Conservation (phyloP, 1,139 yeast genomes). For the Spathaspora sp. region DNA sequence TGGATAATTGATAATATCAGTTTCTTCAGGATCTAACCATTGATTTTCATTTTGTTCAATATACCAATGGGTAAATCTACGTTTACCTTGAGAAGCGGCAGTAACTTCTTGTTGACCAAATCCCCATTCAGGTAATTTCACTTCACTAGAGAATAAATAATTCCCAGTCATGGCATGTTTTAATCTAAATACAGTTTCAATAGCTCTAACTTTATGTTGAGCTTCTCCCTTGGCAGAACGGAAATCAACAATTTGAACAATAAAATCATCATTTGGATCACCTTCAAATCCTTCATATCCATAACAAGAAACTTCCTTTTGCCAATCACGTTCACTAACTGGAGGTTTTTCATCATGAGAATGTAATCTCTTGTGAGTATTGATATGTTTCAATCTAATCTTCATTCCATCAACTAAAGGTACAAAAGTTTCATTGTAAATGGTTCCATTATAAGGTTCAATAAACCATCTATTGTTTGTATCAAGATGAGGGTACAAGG, state of each 20-base stretch:
- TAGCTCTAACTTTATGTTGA: slow-evolving; percentile 64
- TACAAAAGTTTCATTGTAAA: slow-evolving; percentile 52
- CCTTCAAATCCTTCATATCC: slow-evolving; percentile 91
- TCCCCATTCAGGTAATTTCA: slow-evolving; percentile 93
- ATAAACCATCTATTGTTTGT: slow-evolving; percentile 82
- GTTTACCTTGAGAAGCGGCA: slow-evolving; percentile 78
- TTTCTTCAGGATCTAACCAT: slow-evolving; percentile 21
- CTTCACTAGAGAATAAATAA: slow-evolving; percentile 81
- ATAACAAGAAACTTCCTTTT: slow-evolving; percentile 89
- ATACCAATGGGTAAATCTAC: slow-evolving; percentile 80
- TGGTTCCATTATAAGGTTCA: slow-evolving; percentile 57
- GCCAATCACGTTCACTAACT: slow-evolving; percentile 91
- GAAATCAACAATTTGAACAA: slow-evolving; percentile 77
- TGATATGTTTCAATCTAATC: slow-evolving; percentile 71
- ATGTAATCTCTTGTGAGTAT: slow-evolving; percentile 80
- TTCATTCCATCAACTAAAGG: slow-evolving; percentile 76
- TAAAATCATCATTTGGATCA: slow-evolving; percentile 94
- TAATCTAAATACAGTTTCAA: slow-evolving; percentile 82
- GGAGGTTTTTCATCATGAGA: slow-evolving; percentile 97
- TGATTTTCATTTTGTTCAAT: slow-evolving; percentile 71
- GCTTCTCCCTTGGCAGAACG: slow-evolving; percentile 59
- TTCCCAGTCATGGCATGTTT: slow-evolving; percentile 90
- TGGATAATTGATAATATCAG: slow-evolving; percentile 54
- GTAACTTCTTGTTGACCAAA: slow-evolving; percentile 97
- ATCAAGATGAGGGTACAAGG: slow-evolving; percentile 91